These are phyloP conservation scores for Cyphellophora europaea DNA, from an alignment of 2,329 filamentous ascomycete species.

Conservation along the genomic window DNA sequence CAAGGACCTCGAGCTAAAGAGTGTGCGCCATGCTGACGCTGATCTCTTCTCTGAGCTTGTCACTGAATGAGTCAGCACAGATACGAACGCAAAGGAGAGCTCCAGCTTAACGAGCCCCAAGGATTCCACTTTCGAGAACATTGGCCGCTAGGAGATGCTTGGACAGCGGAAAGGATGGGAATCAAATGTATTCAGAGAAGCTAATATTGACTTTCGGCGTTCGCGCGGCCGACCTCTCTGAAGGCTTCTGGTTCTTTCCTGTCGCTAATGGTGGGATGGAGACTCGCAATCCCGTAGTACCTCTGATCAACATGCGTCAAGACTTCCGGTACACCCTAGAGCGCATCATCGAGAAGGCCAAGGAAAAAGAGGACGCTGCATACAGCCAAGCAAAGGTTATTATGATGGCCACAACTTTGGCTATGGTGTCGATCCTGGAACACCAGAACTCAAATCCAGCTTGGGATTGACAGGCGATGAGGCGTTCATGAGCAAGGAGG, in stretches of 20 bases:
- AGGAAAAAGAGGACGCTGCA: slow-evolving; percentile 42
- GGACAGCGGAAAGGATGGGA: slow-evolving; percentile 48
- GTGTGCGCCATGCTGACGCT: slow-evolving; percentile 47
- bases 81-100: no score
- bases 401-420: no score
- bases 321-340: slow-evolving; percentile 28
- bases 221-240: slow-evolving; percentile 32
- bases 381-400: slow-evolving; percentile 37
- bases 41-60: slow-evolving; percentile 47
- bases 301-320: slow-evolving; percentile 37
- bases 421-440: not conserved
- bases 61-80: slow-evolving; percentile 42
- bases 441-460: slow-evolving; percentile 20
- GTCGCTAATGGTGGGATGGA: slow-evolving; percentile 42
- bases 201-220: slow-evolving; percentile 43
- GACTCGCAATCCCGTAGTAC: slow-evolving; percentile 41
- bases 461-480: slow-evolving; percentile 8
- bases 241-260: slow-evolving; percentile 45
- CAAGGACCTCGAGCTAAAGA: slow-evolving; percentile 38
- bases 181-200: slow-evolving; percentile 42
- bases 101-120: no score
- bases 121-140: slow-evolving; percentile 35
- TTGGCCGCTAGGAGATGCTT: slow-evolving; percentile 46
- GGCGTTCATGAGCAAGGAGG: slow-evolving; percentile 29
- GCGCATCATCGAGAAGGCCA: slow-evolving; percentile 23